phyloP scores from a whole-genome alignment of 495 filamentous ascomycete species.

The Choiromyces venosus region DNA sequence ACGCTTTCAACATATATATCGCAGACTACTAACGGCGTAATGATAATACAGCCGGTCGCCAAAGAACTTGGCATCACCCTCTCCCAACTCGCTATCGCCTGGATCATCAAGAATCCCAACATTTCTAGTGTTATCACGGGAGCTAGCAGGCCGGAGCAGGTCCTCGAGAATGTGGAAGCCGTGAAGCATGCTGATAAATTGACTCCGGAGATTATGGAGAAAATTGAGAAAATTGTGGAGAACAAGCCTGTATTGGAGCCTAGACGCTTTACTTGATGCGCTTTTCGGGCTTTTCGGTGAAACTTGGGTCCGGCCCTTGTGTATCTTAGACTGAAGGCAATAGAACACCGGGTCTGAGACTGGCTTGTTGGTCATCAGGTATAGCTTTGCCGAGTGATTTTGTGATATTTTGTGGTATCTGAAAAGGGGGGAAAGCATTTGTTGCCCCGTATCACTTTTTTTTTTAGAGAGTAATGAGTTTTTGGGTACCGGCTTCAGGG shows the following conservation, averaged over 20 bases:
- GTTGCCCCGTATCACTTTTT: no score
- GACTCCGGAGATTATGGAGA: constrained; percentile 60
- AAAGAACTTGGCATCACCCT: constrained; percentile 60
- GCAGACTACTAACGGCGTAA: not conserved
- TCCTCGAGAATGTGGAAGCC: constrained; percentile 64
- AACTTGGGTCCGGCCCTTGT: not conserved
- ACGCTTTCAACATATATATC: not conserved
- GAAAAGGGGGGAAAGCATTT: not conserved
- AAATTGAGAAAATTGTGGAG: constrained; percentile 61
- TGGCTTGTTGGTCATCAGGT: not conserved
- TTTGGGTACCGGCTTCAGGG: no score
- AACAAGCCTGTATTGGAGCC: constrained; percentile 55
- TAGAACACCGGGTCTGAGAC: not conserved
- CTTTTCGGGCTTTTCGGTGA: not conserved
- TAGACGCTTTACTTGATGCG: constrained; percentile 33
- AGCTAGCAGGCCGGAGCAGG: constrained; percentile 65
- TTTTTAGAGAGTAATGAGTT: no score
- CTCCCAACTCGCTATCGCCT: constrained; percentile 66
- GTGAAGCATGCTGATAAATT: constrained; percentile 57
- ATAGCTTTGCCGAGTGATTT: not conserved
- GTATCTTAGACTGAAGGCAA: not conserved
- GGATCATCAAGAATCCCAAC: constrained; percentile 71
- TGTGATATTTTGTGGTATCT: not conserved
- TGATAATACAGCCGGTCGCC: constrained; percentile 49
- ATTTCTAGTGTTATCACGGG: constrained; percentile 73